Evolutionary conservation across 768 basidiomycete species (phyloP), one percentile per base, ranked within the genome.

Genomic region (Coprinopsis sp.): DNA sequence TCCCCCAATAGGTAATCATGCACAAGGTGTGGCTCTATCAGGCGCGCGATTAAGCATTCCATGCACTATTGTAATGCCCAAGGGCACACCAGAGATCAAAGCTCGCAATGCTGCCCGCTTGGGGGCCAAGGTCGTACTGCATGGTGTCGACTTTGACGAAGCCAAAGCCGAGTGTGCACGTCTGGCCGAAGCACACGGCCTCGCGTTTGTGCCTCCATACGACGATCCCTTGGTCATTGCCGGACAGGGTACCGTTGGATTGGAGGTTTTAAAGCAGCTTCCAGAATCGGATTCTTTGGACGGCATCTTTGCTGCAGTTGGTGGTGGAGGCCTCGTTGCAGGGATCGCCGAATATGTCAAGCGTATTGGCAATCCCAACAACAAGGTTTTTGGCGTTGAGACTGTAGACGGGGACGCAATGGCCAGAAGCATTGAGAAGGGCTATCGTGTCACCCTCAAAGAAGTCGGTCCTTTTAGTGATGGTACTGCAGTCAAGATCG

Each of bases 41-140:
- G 91, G 95, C 10, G 67, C 81, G 37, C 81, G 83, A 47, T 79
- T 99, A 23, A 78, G 77, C 27, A 87, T 98, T 50, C 92, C 96
- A 3, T 96, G 92, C 53, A 97, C 93, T n/a, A 98, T 99, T 58
- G 91, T 99, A 51, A 98, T 99, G 96, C 96, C 96, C 1, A 71
- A 84, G 33, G 90, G 82, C 12, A 98, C 96, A 2, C 96, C 96
- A 1, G 77, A 86, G 31, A 99, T 99, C 77, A 99, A 99, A 70
- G 90, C 94, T 60, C 76, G 82, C 49, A 97, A 95, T 58, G 96
- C 96, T 22, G 81, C 87, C n/a, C 85, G 95, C 18, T 73, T 99
- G 22, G 94, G 93, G 42, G 91, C 94, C 28, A 94, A 95, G 57
- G 93, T 97, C 53, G 82, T 99, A 43, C 76, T 97, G 4, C 83